Evolutionary conservation across 495 filamentous ascomycete species (phyloP), one percentile per base, ranked within the genome.

Genomic region (Lophium mytilinum): DNA sequence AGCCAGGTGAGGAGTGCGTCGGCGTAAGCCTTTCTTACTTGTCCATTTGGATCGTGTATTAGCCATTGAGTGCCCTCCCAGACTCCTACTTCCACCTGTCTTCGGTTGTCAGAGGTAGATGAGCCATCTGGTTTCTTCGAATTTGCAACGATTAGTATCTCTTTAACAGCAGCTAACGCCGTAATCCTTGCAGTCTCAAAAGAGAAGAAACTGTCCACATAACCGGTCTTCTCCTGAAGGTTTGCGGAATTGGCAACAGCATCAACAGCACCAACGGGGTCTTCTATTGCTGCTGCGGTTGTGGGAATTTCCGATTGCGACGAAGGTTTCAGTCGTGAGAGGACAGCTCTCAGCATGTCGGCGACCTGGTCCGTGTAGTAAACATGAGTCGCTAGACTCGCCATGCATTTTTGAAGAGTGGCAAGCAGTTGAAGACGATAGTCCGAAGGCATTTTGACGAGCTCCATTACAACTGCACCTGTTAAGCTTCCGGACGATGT

Each of bases 61-160:
- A 96, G 79, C 83, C 88, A 93, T 53, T 95, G 88, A 0, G 90
- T 94, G 11, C 88, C 88, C 69, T 95, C 89, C 91, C 91, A 96
- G 0, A 88, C 84, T 37, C 85, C 77, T 37, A 92, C 77, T 3
- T 83, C 82, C 1, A 95, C 88, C 34, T 72, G 79, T 63, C 85
- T 88, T 57, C 91, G 80, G 1, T 81, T 81, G 42, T 90, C 78
- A 10, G 78, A 81, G 0, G 80, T 75, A 21, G 81, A 81, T 19
- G 79, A 76, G 55, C 75, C 80, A 46, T 82, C 74, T 53, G 80
- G 79, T 3, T 74, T 74, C 35, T 77, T 78, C 17, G 80, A 77
- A 58, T 92, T 92, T 4, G 89, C 88, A 17, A 94, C 86, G 8
- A 82, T 70, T 3, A 96, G 71, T 50, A 95, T 86, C 42, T 84